Conservation (phyloP, 768 basidiomycete species). For the Hygrophorus pudorinus region DNA sequence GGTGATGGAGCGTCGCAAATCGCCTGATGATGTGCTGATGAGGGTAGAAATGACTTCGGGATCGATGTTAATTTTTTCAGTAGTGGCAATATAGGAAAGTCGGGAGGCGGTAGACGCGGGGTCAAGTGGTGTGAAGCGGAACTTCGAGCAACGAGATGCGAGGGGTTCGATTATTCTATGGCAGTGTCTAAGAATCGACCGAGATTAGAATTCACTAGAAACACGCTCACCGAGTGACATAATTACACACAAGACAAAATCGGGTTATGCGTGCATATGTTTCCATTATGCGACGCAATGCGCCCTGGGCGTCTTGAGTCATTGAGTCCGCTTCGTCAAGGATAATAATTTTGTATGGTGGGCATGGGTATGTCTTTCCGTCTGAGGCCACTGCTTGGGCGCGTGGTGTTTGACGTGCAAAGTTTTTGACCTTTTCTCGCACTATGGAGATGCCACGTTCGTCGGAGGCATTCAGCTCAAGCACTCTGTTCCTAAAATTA, state of each 20-base stretch:
- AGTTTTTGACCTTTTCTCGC: slow-evolving; percentile 96
- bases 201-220: not conserved
- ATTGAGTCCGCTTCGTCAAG: slow-evolving; percentile 99
- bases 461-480: slow-evolving; percentile 97
- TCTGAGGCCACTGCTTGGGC: slow-evolving; percentile 68
- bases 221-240: slow-evolving; percentile 78
- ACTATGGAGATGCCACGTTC: slow-evolving; percentile 97
- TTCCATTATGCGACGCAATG: slow-evolving; percentile 98
- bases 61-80: slow-evolving; percentile 56
- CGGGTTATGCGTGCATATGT: slow-evolving; percentile 95
- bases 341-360: slow-evolving; percentile 98
- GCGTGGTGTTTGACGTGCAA: slow-evolving; percentile 86
- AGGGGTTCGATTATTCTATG: slow-evolving; percentile 94
- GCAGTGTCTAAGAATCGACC: not conserved
- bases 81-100: slow-evolving; percentile 68
- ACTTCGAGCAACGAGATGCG: slow-evolving; percentile 98
- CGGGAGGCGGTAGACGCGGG: slow-evolving; percentile 62
- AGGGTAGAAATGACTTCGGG: slow-evolving; percentile 58
- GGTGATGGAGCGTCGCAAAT: slow-evolving; percentile 94
- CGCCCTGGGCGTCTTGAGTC: slow-evolving; percentile 99
- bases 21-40: slow-evolving; percentile 77
- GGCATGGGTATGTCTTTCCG: slow-evolving; percentile 83
- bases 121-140: slow-evolving; percentile 93
- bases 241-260: slow-evolving; percentile 98
- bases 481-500: slow-evolving; percentile 83